Percentiles rank a stretch among this genome's conserved stretches.
Evolutionary conservation across 495 filamentous ascomycete genomes (phyloP).

Genomic region (Neurospora cerealis): DNA sequence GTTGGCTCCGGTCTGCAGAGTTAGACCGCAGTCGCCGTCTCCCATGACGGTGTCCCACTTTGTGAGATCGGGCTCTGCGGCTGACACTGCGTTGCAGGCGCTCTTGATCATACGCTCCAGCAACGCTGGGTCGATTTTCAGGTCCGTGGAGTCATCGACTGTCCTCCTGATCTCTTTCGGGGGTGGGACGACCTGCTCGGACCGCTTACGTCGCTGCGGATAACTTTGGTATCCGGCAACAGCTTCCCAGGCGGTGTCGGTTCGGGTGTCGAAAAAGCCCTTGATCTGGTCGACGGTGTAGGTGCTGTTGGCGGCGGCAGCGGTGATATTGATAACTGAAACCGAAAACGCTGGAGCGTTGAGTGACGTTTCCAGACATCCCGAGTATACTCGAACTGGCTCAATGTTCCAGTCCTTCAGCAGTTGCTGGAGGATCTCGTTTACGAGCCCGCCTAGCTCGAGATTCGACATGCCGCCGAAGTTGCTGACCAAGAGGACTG

Average conservation of each 20-base stretch:
- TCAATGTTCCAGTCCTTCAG: conserved; percentile 29
- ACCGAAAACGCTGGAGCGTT: conserved; percentile 55
- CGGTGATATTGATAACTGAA: conserved; percentile 47
- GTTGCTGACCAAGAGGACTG: conserved; percentile 50
- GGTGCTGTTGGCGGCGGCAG: conserved; percentile 25
- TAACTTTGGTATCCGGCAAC: conserved; percentile 28
- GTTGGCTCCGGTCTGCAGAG: conserved; percentile 39
- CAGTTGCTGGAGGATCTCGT: conserved; percentile 42
- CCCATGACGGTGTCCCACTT: conserved; percentile 57
- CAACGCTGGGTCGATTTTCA: conserved; percentile 31
- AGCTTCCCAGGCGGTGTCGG: conserved; percentile 43
- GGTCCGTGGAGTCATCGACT: conserved; percentile 27
- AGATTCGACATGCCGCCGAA: conserved; percentile 53
- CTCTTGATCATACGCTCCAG: conserved; percentile 41
- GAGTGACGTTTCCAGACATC: conserved; percentile 49
- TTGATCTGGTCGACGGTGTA: conserved; percentile 41
- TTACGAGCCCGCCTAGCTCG: conserved; percentile 47
- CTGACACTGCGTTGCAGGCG: conserved; percentile 41
- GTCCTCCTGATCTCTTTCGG: conserved; percentile 19
- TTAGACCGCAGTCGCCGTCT: conserved; percentile 56
- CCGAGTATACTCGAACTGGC: conserved; percentile 32
- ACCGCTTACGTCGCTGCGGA: conserved; percentile 20
- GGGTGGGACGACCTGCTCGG: conserved; percentile 34
- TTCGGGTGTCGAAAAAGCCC: conserved; percentile 41
- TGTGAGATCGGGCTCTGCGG: conserved; percentile 48